Conservation (phyloP, 2,329 filamentous ascomycete genomes). For the Colletotrichum liaoningense region DNA sequence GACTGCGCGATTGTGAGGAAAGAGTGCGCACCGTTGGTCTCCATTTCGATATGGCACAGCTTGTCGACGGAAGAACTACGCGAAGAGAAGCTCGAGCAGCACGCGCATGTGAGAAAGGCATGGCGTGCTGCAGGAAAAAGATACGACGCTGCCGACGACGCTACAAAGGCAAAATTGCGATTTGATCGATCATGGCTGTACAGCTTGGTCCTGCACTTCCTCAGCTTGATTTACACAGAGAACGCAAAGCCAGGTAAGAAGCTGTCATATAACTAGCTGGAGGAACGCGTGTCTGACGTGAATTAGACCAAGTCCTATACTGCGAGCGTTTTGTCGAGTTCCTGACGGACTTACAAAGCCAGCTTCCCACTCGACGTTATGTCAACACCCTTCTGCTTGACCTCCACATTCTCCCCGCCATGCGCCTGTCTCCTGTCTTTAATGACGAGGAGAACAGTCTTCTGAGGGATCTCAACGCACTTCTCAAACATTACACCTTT, state of each 20-base stretch:
- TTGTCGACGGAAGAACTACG: conserved; percentile 81
- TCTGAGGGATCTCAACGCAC: conserved; percentile 80
- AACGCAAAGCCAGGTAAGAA: conserved; percentile 58
- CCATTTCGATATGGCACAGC: conserved; percentile 96
- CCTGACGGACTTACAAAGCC: conserved; percentile 89
- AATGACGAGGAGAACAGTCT: conserved; percentile 79
- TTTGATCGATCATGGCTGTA: conserved; percentile 97
- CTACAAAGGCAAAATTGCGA: conserved; percentile 80
- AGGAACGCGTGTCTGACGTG: conserved; percentile 41
- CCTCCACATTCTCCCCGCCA: conserved; percentile 82
- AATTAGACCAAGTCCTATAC: conserved; percentile 76
- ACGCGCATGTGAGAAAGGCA: conserved; percentile 82
- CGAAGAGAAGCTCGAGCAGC: conserved; percentile 78
- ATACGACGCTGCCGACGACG: conserved; percentile 87
- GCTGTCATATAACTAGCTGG: not conserved
- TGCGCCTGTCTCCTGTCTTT: conserved; percentile 83
- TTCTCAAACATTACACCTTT: conserved; percentile 88
- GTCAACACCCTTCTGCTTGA: conserved; percentile 90
- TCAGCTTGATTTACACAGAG: conserved; percentile 76
- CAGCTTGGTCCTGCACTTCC: conserved; percentile 84
- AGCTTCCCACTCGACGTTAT: conserved; percentile 92
- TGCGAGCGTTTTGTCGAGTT: conserved; percentile 96
- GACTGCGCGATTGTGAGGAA: conserved; percentile 91
- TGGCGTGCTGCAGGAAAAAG: conserved; percentile 91
- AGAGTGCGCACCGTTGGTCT: conserved; percentile 94